Base-by-base conservation (phyloP, 306 rosid genomes). In the Ceratonia siliqua region DNA sequence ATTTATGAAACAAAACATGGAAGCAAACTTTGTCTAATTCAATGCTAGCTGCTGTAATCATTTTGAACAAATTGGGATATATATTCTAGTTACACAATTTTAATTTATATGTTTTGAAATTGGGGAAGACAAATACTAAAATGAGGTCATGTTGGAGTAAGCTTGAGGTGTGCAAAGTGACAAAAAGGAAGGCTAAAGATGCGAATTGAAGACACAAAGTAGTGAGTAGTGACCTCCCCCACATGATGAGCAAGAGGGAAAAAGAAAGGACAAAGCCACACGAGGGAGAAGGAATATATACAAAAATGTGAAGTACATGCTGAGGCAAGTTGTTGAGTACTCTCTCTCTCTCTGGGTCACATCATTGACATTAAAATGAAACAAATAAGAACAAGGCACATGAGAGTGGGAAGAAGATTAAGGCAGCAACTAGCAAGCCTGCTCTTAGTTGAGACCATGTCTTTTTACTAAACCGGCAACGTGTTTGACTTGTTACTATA, bases 101-200 rank as follows among this genome's bases (percentile, higher is more conserved):
- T 33, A 35, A 4, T 56, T 52, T 41, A 61, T 27, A 10, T 33
- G 18, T 17, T 17, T 20, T 57, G n/a, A n/a, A 66, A 66, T 57
- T 62, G 46, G 3, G 41, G 7, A 4, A 7, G 0, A 14, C 0
- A 14, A 38, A 70, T 0, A 27, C 17, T 30, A 53, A 64, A 62
- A 75, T 92, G 94, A 87, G 56, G 92, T 90, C 94, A 88, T 56
- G 42, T 52, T 75, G 85, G 5, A 42, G 87, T 90, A 84, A 90
- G 92, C 82, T 59, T 82, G 89, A 84, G 88, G 91, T 90, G 84
- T 73, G 78, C 73, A 63, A 85, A 70, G 6, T 56, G 90, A 87
- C 89, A 68, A 69, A 80, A 77, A 73, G 48, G 24, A 57, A 35
- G 59, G 41, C 39, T 41, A 35, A 15, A 57, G 59, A 57, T 35